Evolutionary conservation across 306 rosid species (phyloP), one percentile per base, ranked within the genome.

Genomic region (Rosa rugosa): DNA sequence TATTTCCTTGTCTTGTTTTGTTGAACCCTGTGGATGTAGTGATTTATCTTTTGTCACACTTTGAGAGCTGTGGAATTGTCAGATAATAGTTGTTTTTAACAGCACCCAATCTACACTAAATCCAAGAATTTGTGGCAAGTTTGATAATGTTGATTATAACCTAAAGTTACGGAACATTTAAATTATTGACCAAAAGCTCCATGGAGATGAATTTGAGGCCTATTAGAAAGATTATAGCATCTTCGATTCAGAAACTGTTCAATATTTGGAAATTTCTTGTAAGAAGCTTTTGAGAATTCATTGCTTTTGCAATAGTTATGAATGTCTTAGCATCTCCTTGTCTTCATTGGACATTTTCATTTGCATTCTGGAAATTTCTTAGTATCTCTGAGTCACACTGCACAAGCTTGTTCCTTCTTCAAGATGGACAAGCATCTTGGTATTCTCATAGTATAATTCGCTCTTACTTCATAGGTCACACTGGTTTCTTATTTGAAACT

Each of bases 401-500:
- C 6, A 40, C 17, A 11, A 1, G 68, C 16, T 20, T 53, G 47
- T 38, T 16, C 20, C 64, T 38, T 22, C 40, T 38, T 40, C 4
- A 56, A 54, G 11, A 12, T 54, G 67, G 51, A 54, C 12, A n/a
- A n/a, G 1, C 42, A 63, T 12, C 7, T 11, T 62, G 8, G 20
- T 65, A 8, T n/a, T 47, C 4, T 75, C 8, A 13, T 42, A 11
- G 8, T 20, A 10, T 76, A 22, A 22, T 40, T 2, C 11, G 31
- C 46, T 53, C 71, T 53, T 60, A 8, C 45, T 38, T 27, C 16
- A 46, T 56, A 41, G 68, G 50, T 17, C 49, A 50, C 62, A 12
- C 66, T 62, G 62, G 59, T 69, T 57, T 49, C 56, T 70, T 75
- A 16, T 71, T 23, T 57, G 65, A 76, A 79, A 73, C 72, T 71